Percentiles rank a stretch among this genome's conserved stretches.
Conservation (phyloP, 2,329 filamentous ascomycete genomes). For the Beauveria caledonica region DNA sequence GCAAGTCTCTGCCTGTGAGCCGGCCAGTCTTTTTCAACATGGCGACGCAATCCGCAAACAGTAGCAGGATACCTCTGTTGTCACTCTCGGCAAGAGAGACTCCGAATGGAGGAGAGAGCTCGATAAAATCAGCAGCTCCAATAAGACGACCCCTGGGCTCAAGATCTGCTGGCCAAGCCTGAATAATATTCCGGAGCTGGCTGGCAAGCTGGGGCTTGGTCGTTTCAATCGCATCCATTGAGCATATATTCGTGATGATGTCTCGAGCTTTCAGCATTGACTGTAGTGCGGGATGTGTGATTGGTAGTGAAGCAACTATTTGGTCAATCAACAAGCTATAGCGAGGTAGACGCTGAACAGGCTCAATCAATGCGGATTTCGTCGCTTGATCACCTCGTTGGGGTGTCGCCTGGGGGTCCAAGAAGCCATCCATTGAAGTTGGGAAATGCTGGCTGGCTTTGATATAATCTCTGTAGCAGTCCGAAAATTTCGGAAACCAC, state of each 20-base stretch:
- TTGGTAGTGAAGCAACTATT: slow-evolving; percentile 77
- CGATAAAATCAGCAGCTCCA: slow-evolving; percentile 69
- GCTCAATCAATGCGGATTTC: slow-evolving; percentile 89
- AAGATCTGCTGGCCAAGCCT: slow-evolving; percentile 66
- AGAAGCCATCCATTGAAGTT: slow-evolving; percentile 67
- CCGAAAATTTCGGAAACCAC: slow-evolving; percentile 88
- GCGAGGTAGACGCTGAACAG: slow-evolving; percentile 84
- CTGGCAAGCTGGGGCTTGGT: slow-evolving; percentile 68
- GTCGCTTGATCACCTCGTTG: slow-evolving; percentile 73
- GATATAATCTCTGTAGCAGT: slow-evolving; percentile 91
- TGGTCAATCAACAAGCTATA: slow-evolving; percentile 97
- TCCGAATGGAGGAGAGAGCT: slow-evolving; percentile 65
- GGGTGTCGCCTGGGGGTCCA: slow-evolving; percentile 63
- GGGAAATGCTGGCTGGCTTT: slow-evolving; percentile 82
- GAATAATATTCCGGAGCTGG: slow-evolving; percentile 66
- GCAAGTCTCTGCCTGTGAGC: slow-evolving; percentile 64
- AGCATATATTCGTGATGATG: slow-evolving; percentile 93
- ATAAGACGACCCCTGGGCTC: slow-evolving; percentile 72
- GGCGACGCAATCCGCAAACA: slow-evolving; percentile 78
- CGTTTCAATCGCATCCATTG: slow-evolving; percentile 64
- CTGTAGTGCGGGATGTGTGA: slow-evolving; percentile 76
- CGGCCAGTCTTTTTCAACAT: slow-evolving; percentile 63
- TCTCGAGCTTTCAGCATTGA: slow-evolving; percentile 82
- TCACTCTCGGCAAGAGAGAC: slow-evolving; percentile 33
- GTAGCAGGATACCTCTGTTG: slow-evolving; percentile 62